Evolutionary conservation across 1,139 yeast species (phyloP).

Genomic region (Taphrina sp.): DNA sequence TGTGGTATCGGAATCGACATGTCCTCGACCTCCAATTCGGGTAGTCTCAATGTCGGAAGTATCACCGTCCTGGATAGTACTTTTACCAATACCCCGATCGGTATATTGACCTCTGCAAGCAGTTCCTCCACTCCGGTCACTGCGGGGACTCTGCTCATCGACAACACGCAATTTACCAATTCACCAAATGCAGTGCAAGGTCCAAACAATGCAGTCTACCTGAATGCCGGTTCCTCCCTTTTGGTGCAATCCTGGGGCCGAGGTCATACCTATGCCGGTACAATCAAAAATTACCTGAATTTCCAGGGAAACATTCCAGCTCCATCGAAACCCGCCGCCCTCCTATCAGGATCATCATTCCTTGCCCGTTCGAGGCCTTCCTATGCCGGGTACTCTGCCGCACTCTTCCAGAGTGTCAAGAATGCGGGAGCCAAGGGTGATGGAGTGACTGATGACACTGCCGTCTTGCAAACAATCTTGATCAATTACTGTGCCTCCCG

Average conservation of each 20-base stretch:
- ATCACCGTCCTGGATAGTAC: slow-evolving; percentile 9
- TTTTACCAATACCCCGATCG: slow-evolving; percentile 19
- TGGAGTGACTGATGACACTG: slow-evolving; percentile 35
- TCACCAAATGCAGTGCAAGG: slow-evolving; percentile 18
- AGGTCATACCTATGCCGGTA: slow-evolving; percentile 14
- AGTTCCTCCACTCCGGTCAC: slow-evolving; percentile 8
- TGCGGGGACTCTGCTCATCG: slow-evolving; percentile 15
- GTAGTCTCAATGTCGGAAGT: slow-evolving; percentile 2
- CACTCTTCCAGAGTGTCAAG: slow-evolving; percentile 32
- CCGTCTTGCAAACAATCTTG: slow-evolving; percentile 30
- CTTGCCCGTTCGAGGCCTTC: slow-evolving; percentile 28
- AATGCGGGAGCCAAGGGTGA: slow-evolving; percentile 33
- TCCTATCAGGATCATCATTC: slow-evolving; percentile 15
- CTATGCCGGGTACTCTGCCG: slow-evolving; percentile 21
- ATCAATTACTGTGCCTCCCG: slow-evolving; percentile 24
- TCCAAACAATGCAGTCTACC: background rate
- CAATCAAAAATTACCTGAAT: background rate
- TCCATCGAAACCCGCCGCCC: slow-evolving; percentile 11
- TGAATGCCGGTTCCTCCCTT: slow-evolving; percentile 13
- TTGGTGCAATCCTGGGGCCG: slow-evolving; percentile 8
- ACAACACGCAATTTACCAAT: slow-evolving; percentile 18
- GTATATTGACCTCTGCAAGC: slow-evolving; percentile 4
- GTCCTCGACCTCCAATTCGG: background rate
- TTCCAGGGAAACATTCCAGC: slow-evolving; percentile 9
- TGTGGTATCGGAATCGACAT: slow-evolving; percentile 30